Base-by-base conservation (phyloP, 306 rosid species). In the Medicago lupulina region DNA sequence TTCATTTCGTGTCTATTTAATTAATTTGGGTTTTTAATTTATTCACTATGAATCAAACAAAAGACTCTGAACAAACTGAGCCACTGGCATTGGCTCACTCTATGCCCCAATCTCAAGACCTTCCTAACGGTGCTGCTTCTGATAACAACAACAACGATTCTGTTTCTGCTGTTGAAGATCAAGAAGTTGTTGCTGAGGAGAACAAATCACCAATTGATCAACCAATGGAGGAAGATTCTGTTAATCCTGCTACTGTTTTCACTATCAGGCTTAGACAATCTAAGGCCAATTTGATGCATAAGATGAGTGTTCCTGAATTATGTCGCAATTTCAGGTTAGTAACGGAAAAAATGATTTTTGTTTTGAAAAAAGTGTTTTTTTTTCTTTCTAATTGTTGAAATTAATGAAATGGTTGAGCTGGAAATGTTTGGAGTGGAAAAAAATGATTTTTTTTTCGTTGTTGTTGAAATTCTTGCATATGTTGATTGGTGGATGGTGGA, bases 271-370 rank as follows among this genome's bases (percentile, higher is more conserved):
- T 95, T 3, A 92, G 84, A 86, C 97, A 95, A 73, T 87, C 96
- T 1, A 82, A 82, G 83, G 89, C 93, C 54, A 82, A 88, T 85
- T 90, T 95, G 91, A 87, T 12, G 64, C 93, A 95, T 50, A 95
- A 95, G 87, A 92, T 95, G 97, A 92, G 96, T 61, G 97, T 95
- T 9, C 99, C 99, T 18, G 97, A 95, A 69, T 93, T 95, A 23
- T 95, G 99, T 85, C 97, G 99, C 76, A 95, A 90, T 83, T 95
- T 95, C 73, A 95, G 99, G 99, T 95, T 55, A 15, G 39, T 54
- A 2, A 47, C 4, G 13, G 31, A 4, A 28, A 28, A 25, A n/a
- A n/a, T n/a, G n/a, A 1, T 25, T 25, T 25, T 25, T 1, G 2
- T 25, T 25, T 25, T 25, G 2, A 28, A 14, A 60, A 17, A 17